phyloP scores from a whole-genome alignment of 169 alveolate genomes.

The Blepharisma undulans region DNA sequence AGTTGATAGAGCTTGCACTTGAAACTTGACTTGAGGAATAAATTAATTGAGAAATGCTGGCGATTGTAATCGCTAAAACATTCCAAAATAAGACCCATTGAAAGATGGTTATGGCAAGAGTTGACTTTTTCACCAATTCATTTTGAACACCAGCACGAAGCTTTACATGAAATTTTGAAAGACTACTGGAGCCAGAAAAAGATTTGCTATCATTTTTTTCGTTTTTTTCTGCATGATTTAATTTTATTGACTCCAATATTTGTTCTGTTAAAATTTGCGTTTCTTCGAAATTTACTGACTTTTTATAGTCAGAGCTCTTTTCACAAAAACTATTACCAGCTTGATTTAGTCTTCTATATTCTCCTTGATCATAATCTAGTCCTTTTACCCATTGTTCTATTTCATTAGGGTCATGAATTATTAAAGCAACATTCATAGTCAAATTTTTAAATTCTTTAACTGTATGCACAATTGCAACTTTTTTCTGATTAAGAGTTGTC shows the following conservation, averaged over 20 bases:
- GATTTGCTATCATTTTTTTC: not conserved
- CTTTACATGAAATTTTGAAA: not conserved
- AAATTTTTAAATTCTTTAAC: not conserved
- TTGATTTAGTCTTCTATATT: not conserved
- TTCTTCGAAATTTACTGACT: no score
- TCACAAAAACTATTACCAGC: no score
- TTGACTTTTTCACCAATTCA: not conserved
- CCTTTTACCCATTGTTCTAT: not conserved
- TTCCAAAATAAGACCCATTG: not conserved
- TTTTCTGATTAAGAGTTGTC: not conserved
- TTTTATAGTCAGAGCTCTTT: no score
- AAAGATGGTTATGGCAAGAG: not conserved
- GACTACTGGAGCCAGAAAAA: not conserved
- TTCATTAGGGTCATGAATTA: not conserved
- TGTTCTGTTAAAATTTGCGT: not conserved
- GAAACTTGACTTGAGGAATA: not conserved
- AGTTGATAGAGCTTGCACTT: not conserved
- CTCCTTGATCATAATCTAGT: not conserved
- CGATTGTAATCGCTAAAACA: not conserved
- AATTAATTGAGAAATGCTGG: not conserved
- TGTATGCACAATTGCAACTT: not conserved
- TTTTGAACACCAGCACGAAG: not conserved
- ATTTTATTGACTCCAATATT: no score
- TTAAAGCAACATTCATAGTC: not conserved
- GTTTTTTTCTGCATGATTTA: not conserved